Evolutionary conservation across 257 asterid genomes (phyloP).

Genomic region (Fraxinus americana): DNA sequence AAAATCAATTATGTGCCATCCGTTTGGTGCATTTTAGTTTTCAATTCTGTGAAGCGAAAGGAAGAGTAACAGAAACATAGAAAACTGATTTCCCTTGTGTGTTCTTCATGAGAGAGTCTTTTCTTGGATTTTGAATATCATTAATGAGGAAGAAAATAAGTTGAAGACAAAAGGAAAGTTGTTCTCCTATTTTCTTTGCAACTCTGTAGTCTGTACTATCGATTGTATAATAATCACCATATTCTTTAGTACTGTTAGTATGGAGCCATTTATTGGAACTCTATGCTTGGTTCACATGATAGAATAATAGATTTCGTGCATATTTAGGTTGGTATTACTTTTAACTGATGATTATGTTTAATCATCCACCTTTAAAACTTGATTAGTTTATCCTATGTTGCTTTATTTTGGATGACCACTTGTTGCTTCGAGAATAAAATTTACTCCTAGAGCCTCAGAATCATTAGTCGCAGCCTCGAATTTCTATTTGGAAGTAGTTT

Average conservation of each 20-base stretch:
- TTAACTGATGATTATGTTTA: too few species aligned
- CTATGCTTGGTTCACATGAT: neutral
- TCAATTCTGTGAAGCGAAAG: constrained; percentile 1
- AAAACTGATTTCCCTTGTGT: neutral
- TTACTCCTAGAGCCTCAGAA: too few species aligned
- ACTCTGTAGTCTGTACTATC: neutral
- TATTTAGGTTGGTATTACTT: neutral
- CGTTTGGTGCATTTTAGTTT: constrained; percentile 24
- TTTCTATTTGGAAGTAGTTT: too few species aligned
- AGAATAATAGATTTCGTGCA: neutral
- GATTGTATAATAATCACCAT: neutral
- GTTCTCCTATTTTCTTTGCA: neutral
- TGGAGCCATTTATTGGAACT: neutral
- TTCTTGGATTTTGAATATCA: constrained; percentile 4
- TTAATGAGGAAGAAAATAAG: neutral
- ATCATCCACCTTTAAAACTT: too few species aligned
- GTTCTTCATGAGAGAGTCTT: neutral
- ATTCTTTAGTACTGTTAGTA: neutral
- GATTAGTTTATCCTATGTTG: too few species aligned
- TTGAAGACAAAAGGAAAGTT: neutral
- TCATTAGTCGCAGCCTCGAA: too few species aligned
- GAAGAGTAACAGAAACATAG: neutral
- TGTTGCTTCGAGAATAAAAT: too few species aligned
- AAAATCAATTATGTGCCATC: constrained; percentile 4
- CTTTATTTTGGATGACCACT: too few species aligned